phyloP scores from a whole-genome alignment of 306 rosid species.

The Datisca glomerata region DNA sequence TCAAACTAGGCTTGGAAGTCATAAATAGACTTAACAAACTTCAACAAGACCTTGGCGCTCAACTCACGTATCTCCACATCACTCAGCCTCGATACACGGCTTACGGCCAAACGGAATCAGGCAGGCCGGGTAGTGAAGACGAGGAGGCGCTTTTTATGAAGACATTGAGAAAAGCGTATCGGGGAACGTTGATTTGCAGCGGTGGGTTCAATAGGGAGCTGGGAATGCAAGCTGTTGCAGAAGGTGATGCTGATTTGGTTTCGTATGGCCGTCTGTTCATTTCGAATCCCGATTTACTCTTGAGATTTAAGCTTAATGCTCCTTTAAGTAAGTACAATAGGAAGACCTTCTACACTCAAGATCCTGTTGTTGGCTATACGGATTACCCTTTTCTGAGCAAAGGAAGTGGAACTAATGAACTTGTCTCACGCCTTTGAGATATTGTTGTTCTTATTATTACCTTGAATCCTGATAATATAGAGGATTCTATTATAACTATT shows the following conservation, averaged over 20 bases:
- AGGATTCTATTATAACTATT: not conserved
- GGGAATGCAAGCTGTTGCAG: conserved; percentile 57
- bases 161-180: conserved; percentile 43
- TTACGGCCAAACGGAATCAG: conserved; percentile 50
- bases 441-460: not conserved
- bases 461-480: not conserved
- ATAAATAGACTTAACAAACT: conserved; percentile 58
- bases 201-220: conserved; percentile 79
- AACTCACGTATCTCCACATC: conserved; percentile 71
- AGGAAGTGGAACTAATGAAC: conserved; percentile 6
- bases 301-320: conserved; percentile 51
- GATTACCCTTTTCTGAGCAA: conserved; percentile 55
- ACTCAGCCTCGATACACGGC: conserved; percentile 72
- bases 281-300: conserved; percentile 66
- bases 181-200: conserved; percentile 68
- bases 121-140: conserved; percentile 61
- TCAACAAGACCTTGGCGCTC: conserved; percentile 36
- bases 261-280: conserved; percentile 71
- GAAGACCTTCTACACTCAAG: conserved; percentile 68
- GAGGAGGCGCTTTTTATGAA: conserved; percentile 46
- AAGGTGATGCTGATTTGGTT: conserved; percentile 63
- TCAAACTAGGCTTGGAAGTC: conserved; percentile 62
- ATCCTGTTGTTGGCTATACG: conserved; percentile 77
- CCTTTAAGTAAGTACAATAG: conserved; percentile 53
- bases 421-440: conserved; percentile 42